Evolutionary conservation across 2,329 filamentous ascomycete species (phyloP).

Genomic region (Myrmaecium sp.): DNA sequence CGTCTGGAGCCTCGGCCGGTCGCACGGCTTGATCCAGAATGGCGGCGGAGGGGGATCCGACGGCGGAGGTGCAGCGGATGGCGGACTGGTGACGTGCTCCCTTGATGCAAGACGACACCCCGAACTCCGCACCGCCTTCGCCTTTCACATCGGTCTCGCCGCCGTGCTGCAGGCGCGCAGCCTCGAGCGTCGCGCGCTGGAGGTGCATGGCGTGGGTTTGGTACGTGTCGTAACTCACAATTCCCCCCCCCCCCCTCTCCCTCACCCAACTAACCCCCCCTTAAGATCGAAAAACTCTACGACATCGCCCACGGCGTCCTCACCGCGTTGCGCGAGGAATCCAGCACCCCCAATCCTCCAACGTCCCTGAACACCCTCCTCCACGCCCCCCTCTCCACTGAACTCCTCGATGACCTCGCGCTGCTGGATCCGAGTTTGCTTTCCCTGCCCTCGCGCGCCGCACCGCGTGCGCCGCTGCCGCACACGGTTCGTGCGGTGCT

Average conservation of each 20-base stretch:
- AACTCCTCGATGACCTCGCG: too few relatives aligned
- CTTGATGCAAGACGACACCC: too few relatives aligned
- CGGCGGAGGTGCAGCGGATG: constrained; percentile 12
- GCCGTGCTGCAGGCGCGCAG: constrained; percentile 19
- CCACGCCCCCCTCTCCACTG: too few relatives aligned
- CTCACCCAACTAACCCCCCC: too few relatives aligned
- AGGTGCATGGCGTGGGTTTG: constrained; percentile 24
- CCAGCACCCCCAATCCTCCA: too few relatives aligned
- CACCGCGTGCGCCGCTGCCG: too few relatives aligned
- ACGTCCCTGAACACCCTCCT: too few relatives aligned
- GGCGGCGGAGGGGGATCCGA: constrained; percentile 7
- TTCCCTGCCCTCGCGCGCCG: too few relatives aligned
- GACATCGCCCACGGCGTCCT: constrained; percentile 7
- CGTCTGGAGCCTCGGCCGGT: constrained; percentile 24
- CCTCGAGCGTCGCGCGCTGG: constrained; percentile 19
- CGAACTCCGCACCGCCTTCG: constrained; percentile 22
- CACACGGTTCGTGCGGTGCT: too few relatives aligned
- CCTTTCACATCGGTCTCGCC: constrained; percentile 17
- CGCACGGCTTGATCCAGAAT: constrained; percentile 20
- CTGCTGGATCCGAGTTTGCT: too few relatives aligned
- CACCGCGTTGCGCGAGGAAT: too few relatives aligned
- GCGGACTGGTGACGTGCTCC: too few relatives aligned
- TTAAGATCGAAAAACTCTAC: constrained; percentile 4
- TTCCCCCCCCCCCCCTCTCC: constrained; percentile 7
- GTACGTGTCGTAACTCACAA: constrained; percentile 26